phyloP scores from a whole-genome alignment of 2,329 filamentous ascomycete genomes.

The Ophiostoma himal-ulmi region DNA sequence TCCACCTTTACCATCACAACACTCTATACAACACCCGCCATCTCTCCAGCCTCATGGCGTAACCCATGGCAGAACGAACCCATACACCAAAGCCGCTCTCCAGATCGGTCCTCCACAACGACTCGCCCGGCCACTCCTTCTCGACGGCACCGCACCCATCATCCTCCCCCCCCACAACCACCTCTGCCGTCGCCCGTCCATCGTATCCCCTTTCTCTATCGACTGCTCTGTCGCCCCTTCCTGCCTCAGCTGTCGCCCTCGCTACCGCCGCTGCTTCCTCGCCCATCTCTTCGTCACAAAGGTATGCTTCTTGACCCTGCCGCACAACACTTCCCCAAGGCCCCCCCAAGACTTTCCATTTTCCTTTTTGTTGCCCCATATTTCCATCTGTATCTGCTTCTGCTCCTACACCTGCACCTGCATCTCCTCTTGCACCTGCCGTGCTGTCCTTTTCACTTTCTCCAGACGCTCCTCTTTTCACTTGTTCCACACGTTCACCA shows the following conservation, averaged over 20 bases:
- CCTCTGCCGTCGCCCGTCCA: neutral
- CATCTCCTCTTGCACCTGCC: neutral
- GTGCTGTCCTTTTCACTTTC: neutral
- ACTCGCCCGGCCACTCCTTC: constrained; percentile 20
- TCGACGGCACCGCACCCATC: constrained; percentile 15
- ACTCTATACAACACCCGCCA: neutral
- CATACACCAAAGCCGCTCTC: constrained; percentile 43
- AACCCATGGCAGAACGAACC: constrained; percentile 63
- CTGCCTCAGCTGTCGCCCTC: neutral
- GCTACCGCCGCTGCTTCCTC: neutral
- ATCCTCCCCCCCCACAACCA: neutral
- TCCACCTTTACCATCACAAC: neutral
- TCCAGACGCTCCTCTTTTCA: neutral
- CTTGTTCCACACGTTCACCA: neutral
- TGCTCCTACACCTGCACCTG: neutral
- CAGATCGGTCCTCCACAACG: constrained; percentile 51
- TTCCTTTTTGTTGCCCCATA: neutral
- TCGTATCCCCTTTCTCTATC: neutral
- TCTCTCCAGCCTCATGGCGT: constrained; percentile 51
- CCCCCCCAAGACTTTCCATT: neutral
- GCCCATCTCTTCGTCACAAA: neutral
- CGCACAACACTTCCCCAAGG: neutral
- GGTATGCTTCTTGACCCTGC: constrained; percentile 4
- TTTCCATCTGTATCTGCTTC: neutral
- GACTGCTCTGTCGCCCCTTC: neutral